These are phyloP conservation scores for Diaporthe sp. DNA, from an alignment of 2,329 filamentous ascomycete species.

Conservation along the genomic window DNA sequence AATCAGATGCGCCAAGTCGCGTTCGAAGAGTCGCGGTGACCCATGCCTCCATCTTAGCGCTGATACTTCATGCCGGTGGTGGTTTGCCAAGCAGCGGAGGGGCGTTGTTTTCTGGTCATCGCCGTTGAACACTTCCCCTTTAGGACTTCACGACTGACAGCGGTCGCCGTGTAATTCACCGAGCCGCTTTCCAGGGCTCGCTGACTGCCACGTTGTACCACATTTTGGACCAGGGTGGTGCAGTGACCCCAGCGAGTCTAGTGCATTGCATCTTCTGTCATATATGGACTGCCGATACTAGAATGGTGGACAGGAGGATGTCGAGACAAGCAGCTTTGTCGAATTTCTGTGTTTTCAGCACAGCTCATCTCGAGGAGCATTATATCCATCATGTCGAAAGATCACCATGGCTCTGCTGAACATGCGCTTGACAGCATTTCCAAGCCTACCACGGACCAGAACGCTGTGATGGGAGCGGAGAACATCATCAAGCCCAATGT, in stretches of 20 bases:
- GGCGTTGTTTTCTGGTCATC: neutral
- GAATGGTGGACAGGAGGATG: neutral
- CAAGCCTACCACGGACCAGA: neutral
- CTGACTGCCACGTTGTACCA: slow-evolving; percentile 4
- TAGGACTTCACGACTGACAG: neutral
- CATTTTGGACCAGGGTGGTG: neutral
- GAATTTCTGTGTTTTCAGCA: neutral
- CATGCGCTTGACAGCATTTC: neutral
- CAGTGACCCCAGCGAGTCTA: neutral
- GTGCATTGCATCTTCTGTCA: neutral
- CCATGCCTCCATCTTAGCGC: neutral
- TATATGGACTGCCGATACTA: neutral
- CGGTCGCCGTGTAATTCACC: neutral
- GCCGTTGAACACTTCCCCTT: neutral
- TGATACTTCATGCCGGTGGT: slow-evolving; percentile 1
- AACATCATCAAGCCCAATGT: slow-evolving; percentile 9
- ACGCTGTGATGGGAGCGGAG: neutral
- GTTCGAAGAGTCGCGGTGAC: neutral
- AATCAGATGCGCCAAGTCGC: neutral
- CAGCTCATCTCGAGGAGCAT: neutral
- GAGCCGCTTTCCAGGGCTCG: neutral
- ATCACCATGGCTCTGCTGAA: neutral
- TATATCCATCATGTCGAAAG: neutral
- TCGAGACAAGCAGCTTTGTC: neutral
- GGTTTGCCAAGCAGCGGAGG: slow-evolving; percentile 14